Percentiles rank a stretch among this genome's conserved stretches.
These are phyloP conservation scores for Myxozyma vanderwaltii DNA, from an alignment of 805 yeast genomes.

Conservation along the genomic window DNA sequence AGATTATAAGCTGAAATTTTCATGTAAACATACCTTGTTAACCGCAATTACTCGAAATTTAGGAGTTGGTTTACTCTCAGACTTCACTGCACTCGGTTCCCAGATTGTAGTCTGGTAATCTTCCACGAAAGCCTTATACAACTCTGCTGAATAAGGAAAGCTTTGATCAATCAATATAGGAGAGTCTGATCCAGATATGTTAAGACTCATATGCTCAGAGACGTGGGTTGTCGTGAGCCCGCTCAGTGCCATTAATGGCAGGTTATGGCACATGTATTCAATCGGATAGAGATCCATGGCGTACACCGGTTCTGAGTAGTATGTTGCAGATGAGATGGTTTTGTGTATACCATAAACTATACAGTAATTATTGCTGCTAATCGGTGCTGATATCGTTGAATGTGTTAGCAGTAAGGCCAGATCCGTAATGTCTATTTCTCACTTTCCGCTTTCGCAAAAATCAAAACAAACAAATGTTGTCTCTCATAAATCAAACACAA, in stretches of 20 bases:
- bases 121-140: slow-evolving; percentile 21
- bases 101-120: slow-evolving; percentile 15
- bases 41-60: slow-evolving; percentile 23
- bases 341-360: no score
- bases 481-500: no score
- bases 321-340: background rate
- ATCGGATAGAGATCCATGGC: slow-evolving; percentile 31
- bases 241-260: slow-evolving; percentile 31
- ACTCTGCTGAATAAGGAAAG: slow-evolving; percentile 22
- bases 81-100: slow-evolving; percentile 23
- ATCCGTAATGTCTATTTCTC: no score
- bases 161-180: slow-evolving; percentile 4
- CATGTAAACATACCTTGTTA: slow-evolving; percentile 9
- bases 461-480: no score
- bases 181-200: background rate
- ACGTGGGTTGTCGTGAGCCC: slow-evolving; percentile 20
- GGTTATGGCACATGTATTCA: slow-evolving; percentile 29
- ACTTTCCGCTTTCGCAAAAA: no score
- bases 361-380: no score
- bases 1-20: background rate
- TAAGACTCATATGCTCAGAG: background rate
- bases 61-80: slow-evolving; percentile 4
- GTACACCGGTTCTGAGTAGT: background rate
- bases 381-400: no score
- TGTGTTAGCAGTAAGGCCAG: no score